phyloP scores from a whole-genome alignment of 768 basidiomycete genomes.

The Mycena filopes region DNA sequence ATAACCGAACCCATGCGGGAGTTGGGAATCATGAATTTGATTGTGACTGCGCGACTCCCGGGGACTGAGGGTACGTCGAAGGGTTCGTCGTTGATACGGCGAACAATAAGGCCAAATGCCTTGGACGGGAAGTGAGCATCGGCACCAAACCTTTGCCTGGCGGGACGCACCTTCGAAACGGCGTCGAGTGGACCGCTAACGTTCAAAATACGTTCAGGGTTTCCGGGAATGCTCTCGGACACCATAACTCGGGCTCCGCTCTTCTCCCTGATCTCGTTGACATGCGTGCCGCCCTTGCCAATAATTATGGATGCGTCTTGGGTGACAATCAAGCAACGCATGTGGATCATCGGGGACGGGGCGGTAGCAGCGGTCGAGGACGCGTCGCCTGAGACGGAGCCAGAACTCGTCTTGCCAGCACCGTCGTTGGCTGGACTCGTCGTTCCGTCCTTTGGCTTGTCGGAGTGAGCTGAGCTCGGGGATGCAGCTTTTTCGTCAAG shows the following conservation, averaged over 20 bases:
- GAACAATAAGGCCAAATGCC: constrained; percentile 99
- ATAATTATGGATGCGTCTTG: constrained; percentile 99
- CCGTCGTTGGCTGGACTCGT: constrained; percentile 49
- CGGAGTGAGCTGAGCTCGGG: constrained; percentile 54
- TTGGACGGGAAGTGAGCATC: constrained; percentile 44
- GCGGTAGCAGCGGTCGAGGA: constrained; percentile 59
- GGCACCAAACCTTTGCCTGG: not conserved
- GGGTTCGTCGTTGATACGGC: constrained; percentile 98
- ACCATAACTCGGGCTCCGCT: constrained; percentile 96
- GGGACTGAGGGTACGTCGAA: constrained; percentile 98
- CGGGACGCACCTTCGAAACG: constrained; percentile 87
- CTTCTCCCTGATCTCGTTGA: constrained; percentile 98
- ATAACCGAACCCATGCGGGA: constrained; percentile 99
- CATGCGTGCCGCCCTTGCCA: constrained; percentile 93
- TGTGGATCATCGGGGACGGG: constrained; percentile 89
- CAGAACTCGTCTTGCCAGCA: constrained; percentile 52
- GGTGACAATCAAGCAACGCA: constrained; percentile 98
- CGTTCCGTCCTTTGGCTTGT: constrained; percentile 55
- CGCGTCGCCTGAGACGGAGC: constrained; percentile 61
- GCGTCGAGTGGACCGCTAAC: constrained; percentile 97
- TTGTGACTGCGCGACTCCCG: constrained; percentile 97
- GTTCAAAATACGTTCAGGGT: constrained; percentile 98
- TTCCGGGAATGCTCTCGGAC: constrained; percentile 98
- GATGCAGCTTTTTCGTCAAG: constrained; percentile 71
- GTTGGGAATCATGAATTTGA: constrained; percentile 99